Percentiles rank a stretch among this genome's conserved stretches.
phyloP scores from a whole-genome alignment of 129 eudicot genomes.

The Apium graveolens region DNA sequence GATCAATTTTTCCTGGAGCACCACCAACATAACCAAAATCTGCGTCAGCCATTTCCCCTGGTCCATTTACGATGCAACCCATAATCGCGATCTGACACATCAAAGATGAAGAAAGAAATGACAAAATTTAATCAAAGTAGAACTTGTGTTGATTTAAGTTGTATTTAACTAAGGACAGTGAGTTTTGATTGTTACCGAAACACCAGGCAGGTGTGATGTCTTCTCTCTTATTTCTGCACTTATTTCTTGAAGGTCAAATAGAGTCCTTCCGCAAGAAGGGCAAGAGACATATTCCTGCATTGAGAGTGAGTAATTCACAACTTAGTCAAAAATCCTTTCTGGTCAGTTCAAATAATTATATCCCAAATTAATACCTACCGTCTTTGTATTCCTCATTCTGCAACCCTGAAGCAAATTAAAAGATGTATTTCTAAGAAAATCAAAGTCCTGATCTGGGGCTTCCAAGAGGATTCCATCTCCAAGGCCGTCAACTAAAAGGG shows the following conservation, averaged over 20 bases:
- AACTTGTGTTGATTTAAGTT: not conserved
- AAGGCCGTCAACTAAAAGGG: constrained; percentile 89
- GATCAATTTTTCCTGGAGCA: constrained; percentile 98
- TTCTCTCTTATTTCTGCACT: constrained; percentile 94
- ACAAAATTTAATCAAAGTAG: not conserved
- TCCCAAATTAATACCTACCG: not conserved
- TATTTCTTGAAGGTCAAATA: constrained; percentile 94
- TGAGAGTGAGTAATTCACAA: not conserved
- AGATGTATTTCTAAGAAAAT: constrained; percentile 84
- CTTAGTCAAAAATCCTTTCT: not conserved
- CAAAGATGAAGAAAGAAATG: not conserved
- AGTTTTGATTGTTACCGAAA: constrained; percentile 57
- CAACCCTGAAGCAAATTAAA: constrained; percentile 94
- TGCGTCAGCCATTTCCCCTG: constrained; percentile 99
- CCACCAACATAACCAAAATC: constrained; percentile 98
- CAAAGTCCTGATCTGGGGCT: constrained; percentile 82
- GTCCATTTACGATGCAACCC: constrained; percentile 99
- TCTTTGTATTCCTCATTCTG: constrained; percentile 13
- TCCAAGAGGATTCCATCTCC: constrained; percentile 91
- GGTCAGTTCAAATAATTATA: not conserved
- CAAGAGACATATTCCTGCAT: constrained; percentile 94
- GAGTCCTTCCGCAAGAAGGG: constrained; percentile 96
- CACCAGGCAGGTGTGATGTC: constrained; percentile 98
- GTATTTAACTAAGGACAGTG: constrained; percentile 7
- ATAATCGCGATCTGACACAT: constrained; percentile 81